Base-by-base conservation (phyloP, 805 yeast species). In the Teunomyces barrocoloradensis region DNA sequence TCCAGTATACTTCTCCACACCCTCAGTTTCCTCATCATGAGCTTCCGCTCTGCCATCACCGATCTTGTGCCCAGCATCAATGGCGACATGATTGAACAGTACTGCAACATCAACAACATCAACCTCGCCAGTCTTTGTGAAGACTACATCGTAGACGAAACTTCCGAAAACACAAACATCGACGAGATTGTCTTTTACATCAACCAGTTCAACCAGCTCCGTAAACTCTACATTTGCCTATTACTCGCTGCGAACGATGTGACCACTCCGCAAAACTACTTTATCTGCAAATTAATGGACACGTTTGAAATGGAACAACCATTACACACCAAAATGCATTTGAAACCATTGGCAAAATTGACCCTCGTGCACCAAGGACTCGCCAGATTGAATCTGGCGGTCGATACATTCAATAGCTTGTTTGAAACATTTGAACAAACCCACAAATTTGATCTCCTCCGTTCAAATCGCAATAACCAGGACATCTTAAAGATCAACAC, bases 171-270 rank as follows among this genome's bases (percentile, higher is more conserved):
- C 44, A 42, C 53, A 43, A 15, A 37, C 21, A 11, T 17, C 27
- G 51, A 50, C 11, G 47, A 46, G 20, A 47, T 51, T 33, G 42
- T 50, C 5, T 51, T 47, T 36, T 41, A 34, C 37, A 46, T 65
- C 33, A 53, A 58, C 28, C 51, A 59, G 36, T 73, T 73, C 54
- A 71, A 71, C 49, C 69, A 64, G 43, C 51, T 66, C 33, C 48
- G 78, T 28, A 66, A 73, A 38, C 54, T 73, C 11, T 56, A 72
- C 21, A 59, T 72, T 4, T 70, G 75, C 51, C 71, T 70, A 51
- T 53, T 73, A 32, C 57, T 73, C 25, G 63, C 75, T 4, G 39
- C 69, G 17, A 66, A 71, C 50, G 74, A 71, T 38, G 32, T 44
- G 6, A 57, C 64, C 11, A 42, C 45, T 6, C 55, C 54, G 27